These are phyloP conservation scores for Trichoderma sp. DNA, from an alignment of 2,329 filamentous ascomycete species.

Conservation along the genomic window DNA sequence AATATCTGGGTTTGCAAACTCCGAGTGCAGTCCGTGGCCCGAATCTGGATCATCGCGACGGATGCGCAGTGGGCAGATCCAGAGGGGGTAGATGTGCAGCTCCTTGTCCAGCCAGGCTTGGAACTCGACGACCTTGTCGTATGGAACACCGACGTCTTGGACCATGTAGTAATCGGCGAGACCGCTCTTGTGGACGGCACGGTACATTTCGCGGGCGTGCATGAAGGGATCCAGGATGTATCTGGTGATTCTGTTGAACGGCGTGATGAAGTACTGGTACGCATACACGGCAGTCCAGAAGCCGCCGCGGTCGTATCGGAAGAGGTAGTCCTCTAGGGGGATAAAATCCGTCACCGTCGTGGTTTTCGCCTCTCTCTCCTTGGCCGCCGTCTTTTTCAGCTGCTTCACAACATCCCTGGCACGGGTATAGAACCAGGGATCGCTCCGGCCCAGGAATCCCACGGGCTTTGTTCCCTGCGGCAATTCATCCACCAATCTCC, in stretches of 20 bases:
- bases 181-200: conserved; percentile 59
- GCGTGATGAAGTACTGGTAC: conserved; percentile 61
- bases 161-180: conserved; percentile 60
- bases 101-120: conserved; percentile 45
- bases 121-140: conserved; percentile 42
- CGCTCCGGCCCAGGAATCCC: conserved; percentile 54
- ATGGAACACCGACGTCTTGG: conserved; percentile 59
- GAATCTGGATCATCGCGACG: conserved; percentile 42
- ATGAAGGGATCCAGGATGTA: conserved; percentile 60
- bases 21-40: conserved; percentile 46
- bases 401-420: conserved; percentile 44
- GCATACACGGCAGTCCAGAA: conserved; percentile 65
- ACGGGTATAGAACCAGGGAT: conserved; percentile 75
- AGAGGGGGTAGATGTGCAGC: conserved; percentile 51
- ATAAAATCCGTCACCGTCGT: conserved; percentile 49
- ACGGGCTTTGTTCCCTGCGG: conserved; percentile 35
- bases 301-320: conserved; percentile 66
- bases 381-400: conserved; percentile 24
- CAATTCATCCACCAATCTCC: conserved; percentile 50
- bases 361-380: not conserved
- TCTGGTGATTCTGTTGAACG: conserved; percentile 63
- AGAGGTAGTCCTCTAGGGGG: conserved; percentile 63
- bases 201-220: conserved; percentile 63
- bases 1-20: conserved; percentile 39
- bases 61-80: conserved; percentile 53